Evolutionary conservation across 1,139 yeast species (phyloP).

Genomic region (Debaryomyces udenii): DNA sequence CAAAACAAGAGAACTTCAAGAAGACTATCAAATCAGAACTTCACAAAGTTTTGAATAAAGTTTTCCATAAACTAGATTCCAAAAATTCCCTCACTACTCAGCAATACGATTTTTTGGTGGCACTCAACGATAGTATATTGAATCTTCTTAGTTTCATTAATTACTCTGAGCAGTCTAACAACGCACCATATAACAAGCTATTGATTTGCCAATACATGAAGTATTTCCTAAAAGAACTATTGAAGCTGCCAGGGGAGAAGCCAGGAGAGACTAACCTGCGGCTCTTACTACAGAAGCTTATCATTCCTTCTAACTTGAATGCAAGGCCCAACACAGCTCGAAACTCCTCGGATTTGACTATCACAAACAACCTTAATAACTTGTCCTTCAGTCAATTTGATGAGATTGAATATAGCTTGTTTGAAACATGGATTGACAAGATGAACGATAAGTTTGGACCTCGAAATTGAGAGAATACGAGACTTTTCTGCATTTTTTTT

Average conservation of each 20-base stretch:
- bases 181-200: slow-evolving; percentile 26
- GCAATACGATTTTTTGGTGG: slow-evolving; percentile 39
- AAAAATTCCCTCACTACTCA: slow-evolving; percentile 36
- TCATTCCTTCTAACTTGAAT: slow-evolving; percentile 39
- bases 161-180: slow-evolving; percentile 21
- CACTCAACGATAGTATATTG: slow-evolving; percentile 34
- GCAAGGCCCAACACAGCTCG: slow-evolving; percentile 2
- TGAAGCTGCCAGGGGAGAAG: slow-evolving; percentile 21
- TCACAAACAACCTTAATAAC: neutral
- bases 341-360: slow-evolving; percentile 6
- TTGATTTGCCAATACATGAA: slow-evolving; percentile 45
- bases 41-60: slow-evolving; percentile 36
- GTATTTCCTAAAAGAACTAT: slow-evolving; percentile 43
- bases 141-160: slow-evolving; percentile 30
- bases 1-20: slow-evolving; percentile 30
- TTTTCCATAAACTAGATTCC: slow-evolving; percentile 38
- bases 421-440: slow-evolving; percentile 48
- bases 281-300: slow-evolving; percentile 30
- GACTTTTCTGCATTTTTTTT: too few relatives aligned
- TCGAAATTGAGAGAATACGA: too few relatives aligned
- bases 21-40: slow-evolving; percentile 33
- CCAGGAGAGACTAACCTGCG: slow-evolving; percentile 18
- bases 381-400: slow-evolving; percentile 30
- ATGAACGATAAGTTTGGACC: slow-evolving; percentile 24
- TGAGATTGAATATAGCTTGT: slow-evolving; percentile 47